Percentiles rank a stretch among this genome's conserved stretches.
These are phyloP conservation scores for Ehretia macrophylla DNA, from an alignment of 257 asterid genomes.

Conservation along the genomic window DNA sequence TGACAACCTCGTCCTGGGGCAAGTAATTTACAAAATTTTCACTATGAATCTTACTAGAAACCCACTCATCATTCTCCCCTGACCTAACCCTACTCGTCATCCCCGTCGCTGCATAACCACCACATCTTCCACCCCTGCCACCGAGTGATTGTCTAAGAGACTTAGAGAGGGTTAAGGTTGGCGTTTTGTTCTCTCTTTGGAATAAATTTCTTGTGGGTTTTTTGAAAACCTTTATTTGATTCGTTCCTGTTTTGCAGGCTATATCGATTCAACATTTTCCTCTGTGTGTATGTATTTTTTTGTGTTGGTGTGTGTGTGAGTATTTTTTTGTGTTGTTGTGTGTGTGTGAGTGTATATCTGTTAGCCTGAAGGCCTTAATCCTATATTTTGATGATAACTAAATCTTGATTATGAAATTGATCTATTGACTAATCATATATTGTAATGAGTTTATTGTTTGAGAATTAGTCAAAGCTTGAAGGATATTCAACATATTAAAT, in stretches of 20 bases:
- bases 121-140: not conserved
- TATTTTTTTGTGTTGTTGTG: too few species aligned
- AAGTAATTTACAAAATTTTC: conserved; percentile 72
- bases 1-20: conserved; percentile 98
- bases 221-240: conserved; percentile 25
- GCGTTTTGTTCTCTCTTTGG: conserved; percentile 51
- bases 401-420: too few species aligned
- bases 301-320: not conserved
- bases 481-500: too few species aligned
- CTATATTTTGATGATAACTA: too few species aligned
- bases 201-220: conserved; percentile 42
- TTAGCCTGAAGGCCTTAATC: too few species aligned
- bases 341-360: not conserved
- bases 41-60: conserved; percentile 24
- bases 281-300: not conserved
- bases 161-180: conserved; percentile 52
- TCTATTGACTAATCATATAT: too few species aligned
- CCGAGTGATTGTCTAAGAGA: conserved; percentile 30
- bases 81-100: conserved; percentile 37
- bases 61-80: conserved; percentile 50
- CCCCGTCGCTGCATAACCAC: conserved; percentile 17
- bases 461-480: too few species aligned
- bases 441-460: too few species aligned
- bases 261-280: conserved; percentile 58
- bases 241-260: conserved; percentile 28